Conservation (phyloP, 2,329 filamentous ascomycete genomes). For the Penicillium sp. region DNA sequence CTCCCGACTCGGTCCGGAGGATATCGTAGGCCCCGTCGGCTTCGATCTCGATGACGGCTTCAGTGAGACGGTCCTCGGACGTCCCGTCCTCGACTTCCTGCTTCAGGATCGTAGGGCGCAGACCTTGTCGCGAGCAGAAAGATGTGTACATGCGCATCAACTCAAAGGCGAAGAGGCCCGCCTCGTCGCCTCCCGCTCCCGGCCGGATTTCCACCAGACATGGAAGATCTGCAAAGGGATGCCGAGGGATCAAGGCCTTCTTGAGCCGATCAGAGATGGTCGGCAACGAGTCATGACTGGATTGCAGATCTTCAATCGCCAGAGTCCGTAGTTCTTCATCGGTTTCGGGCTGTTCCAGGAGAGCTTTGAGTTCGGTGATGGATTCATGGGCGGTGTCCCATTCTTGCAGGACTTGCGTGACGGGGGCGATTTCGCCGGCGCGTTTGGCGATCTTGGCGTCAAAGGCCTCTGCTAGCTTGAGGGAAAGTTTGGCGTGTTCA, state of each 20-base stretch:
- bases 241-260: slow-evolving; percentile 71
- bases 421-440: slow-evolving; percentile 49
- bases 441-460: slow-evolving; percentile 53
- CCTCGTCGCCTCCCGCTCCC: slow-evolving; percentile 86
- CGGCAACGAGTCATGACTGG: slow-evolving; percentile 57
- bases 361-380: slow-evolving; percentile 62
- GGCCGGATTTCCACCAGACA: slow-evolving; percentile 90
- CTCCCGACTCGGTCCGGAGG: slow-evolving; percentile 82
- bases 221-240: slow-evolving; percentile 83
- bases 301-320: slow-evolving; percentile 63
- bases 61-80: slow-evolving; percentile 65
- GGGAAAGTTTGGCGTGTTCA: slow-evolving; percentile 51
- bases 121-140: slow-evolving; percentile 65
- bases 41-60: slow-evolving; percentile 81
- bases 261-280: slow-evolving; percentile 63
- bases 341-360: slow-evolving; percentile 63
- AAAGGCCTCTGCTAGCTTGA: slow-evolving; percentile 50
- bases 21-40: slow-evolving; percentile 70
- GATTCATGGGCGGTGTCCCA: slow-evolving; percentile 56
- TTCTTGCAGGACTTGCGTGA: slow-evolving; percentile 49
- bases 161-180: slow-evolving; percentile 80
- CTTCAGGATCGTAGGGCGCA: slow-evolving; percentile 66
- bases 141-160: slow-evolving; percentile 83
- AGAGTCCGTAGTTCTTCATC: slow-evolving; percentile 56
- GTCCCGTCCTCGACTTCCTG: slow-evolving; percentile 67